A percentile compares a stretch with the other conserved stretches of the same genome.
Evolutionary conservation across 169 alveolate species (phyloP).

Genomic region (Cryptosporidium muris): DNA sequence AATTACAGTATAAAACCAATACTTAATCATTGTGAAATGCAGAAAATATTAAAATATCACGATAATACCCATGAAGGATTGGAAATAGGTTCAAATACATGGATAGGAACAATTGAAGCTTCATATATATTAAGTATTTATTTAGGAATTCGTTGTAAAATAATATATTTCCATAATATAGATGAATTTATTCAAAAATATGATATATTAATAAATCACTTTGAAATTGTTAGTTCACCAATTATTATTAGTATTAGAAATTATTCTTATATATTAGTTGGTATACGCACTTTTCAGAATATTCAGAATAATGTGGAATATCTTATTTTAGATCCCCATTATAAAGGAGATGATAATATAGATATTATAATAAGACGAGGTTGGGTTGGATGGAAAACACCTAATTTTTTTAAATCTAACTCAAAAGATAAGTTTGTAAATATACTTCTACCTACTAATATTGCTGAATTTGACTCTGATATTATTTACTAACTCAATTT

Average conservation of each 20-base stretch:
- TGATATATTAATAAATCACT: slow-evolving; percentile 75
- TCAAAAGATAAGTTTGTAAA: slow-evolving; percentile 76
- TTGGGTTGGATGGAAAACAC: slow-evolving; percentile 79
- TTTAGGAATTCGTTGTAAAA: slow-evolving; percentile 74
- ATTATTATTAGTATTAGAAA: slow-evolving; percentile 79
- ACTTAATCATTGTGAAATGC: slow-evolving; percentile 75
- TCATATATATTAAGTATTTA: slow-evolving; percentile 78
- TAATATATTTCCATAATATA: slow-evolving; percentile 73
- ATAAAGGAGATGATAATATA: slow-evolving; percentile 74
- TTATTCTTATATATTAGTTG: slow-evolving; percentile 77
- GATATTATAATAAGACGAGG: slow-evolving; percentile 72
- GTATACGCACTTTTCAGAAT: slow-evolving; percentile 75
- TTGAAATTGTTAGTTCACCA: slow-evolving; percentile 73
- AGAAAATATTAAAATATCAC: slow-evolving; percentile 70
- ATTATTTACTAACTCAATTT: slow-evolving; percentile 27
- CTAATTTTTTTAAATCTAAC: slow-evolving; percentile 76
- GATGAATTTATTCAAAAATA: slow-evolving; percentile 75
- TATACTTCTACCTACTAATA: slow-evolving; percentile 75
- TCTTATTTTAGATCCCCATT: slow-evolving; percentile 81
- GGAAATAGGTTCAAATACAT: slow-evolving; percentile 74
- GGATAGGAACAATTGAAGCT: slow-evolving; percentile 82
- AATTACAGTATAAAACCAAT: slow-evolving; percentile 73
- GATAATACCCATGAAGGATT: slow-evolving; percentile 72
- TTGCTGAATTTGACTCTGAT: slow-evolving; percentile 69
- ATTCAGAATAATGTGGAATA: slow-evolving; percentile 75